Conservation (phyloP, 1,139 yeast species). For the Candida glucosophila region DNA sequence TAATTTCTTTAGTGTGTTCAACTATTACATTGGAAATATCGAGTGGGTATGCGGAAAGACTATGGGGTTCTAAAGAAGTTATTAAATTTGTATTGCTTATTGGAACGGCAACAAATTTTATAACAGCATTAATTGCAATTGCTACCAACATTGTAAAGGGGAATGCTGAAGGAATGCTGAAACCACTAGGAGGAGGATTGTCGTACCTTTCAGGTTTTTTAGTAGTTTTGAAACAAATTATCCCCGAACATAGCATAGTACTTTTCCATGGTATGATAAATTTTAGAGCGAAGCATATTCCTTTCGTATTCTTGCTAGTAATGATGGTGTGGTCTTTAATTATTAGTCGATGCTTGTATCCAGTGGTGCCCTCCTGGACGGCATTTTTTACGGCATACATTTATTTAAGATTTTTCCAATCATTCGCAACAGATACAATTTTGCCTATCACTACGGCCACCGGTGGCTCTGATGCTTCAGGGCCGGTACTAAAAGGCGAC, state of each 20-base stretch:
- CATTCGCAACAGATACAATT: conserved; percentile 27
- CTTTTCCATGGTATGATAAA: conserved; percentile 56
- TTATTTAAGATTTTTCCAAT: conserved; percentile 71
- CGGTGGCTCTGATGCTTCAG: conserved; percentile 9
- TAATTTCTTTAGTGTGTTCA: conserved; percentile 44
- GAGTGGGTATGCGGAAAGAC: conserved; percentile 39
- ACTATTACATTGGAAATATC: conserved; percentile 44
- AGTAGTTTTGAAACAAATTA: conserved; percentile 79
- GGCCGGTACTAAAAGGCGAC: conserved; percentile 56
- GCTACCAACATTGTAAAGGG: conserved; percentile 28
- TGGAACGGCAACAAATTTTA: conserved; percentile 52
- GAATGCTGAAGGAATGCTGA: conserved; percentile 31
- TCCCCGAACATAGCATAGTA: conserved; percentile 79
- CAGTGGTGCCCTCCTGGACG: conserved; percentile 56
- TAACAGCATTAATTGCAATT: conserved; percentile 35
- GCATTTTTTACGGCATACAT: conserved; percentile 67
- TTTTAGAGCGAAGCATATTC: conserved; percentile 66
- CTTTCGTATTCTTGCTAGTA: conserved; percentile 46
- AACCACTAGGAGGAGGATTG: conserved; percentile 63
- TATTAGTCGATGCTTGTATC: conserved; percentile 32
- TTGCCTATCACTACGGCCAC: conserved; percentile 28
- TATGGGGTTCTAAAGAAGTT: conserved; percentile 56
- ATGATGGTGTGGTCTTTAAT: conserved; percentile 39
- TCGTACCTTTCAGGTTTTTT: conserved; percentile 67
- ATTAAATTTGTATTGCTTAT: conserved; percentile 49